Conservation (phyloP, 805 yeast species). For the Saccharomycopsis selenospora region DNA sequence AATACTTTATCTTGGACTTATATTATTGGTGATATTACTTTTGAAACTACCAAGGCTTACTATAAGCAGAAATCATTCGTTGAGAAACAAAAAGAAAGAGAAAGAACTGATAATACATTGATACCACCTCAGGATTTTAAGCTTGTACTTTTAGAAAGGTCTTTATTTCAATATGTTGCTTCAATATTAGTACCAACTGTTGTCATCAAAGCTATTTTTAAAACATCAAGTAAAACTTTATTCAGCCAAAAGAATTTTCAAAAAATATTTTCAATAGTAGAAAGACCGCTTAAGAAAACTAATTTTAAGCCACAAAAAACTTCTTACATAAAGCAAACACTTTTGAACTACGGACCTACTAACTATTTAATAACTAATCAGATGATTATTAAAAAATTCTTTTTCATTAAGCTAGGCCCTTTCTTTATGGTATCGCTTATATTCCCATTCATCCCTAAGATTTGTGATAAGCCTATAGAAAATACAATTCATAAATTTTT, state of each 20-base stretch:
- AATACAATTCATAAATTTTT: neutral
- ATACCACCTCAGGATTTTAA: slow-evolving; percentile 1
- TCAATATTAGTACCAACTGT: slow-evolving; percentile 7
- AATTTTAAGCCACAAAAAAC: neutral
- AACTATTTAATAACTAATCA: slow-evolving; percentile 2
- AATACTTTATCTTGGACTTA: slow-evolving; percentile 10
- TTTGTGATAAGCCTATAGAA: slow-evolving; percentile 6
- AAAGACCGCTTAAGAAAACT: no score
- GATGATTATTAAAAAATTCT: neutral
- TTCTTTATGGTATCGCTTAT: slow-evolving; percentile 11
- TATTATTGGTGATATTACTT: slow-evolving; percentile 8
- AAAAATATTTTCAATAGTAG: neutral
- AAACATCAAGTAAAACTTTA: neutral
- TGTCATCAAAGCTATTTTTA: slow-evolving; percentile 6
- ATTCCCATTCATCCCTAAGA: slow-evolving; percentile 13
- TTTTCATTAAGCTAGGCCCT: slow-evolving; percentile 6
- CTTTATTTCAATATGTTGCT: slow-evolving; percentile 10
- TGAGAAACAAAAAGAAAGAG: neutral
- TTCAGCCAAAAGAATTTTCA: slow-evolving; percentile 6
- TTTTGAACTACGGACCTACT: slow-evolving; percentile 2
- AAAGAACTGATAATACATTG: neutral
- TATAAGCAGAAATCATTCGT: neutral
- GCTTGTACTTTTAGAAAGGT: slow-evolving; percentile 8
- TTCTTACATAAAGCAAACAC: neutral
- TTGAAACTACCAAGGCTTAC: slow-evolving; percentile 8